Evolutionary conservation across 78 protist species (phyloP).

Genomic region (Dictyostelium discoideum): dicty_2.7 NC_007088.5:614001-614500

Average conservation of each 20-base stretch:
- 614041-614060: background rate
- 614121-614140: background rate
- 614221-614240: too few relatives aligned
- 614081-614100: background rate
- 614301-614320: background rate
- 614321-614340: background rate
- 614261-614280: conserved; percentile 84
- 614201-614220: background rate
- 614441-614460: background rate
- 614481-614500: conserved; percentile 93
- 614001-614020: too few relatives aligned
- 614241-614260: conserved; percentile 79
- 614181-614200: background rate
- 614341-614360: too few relatives aligned
- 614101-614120: background rate
- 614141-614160: background rate
- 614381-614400: background rate
- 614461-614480: background rate
- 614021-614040: background rate
- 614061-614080: background rate
- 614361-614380: background rate
- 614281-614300: conserved; percentile 76
- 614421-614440: background rate
- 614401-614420: too few relatives aligned
- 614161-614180: too few relatives aligned